Conservation (phyloP, 768 basidiomycete genomes). For the Auricularia auricula-judae region DNA sequence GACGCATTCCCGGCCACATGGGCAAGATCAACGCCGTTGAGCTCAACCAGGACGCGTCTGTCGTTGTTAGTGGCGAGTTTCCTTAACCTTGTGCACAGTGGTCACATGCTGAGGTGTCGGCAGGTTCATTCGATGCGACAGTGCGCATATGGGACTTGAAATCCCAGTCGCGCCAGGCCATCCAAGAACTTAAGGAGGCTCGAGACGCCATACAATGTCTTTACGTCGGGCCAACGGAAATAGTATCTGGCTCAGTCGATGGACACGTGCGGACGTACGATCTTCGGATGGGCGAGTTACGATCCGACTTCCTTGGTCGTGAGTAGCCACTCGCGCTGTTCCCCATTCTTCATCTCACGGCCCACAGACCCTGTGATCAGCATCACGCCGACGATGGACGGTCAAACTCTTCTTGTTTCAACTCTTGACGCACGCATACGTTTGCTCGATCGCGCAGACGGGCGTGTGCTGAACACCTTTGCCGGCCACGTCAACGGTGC, state of each 20-base stretch:
- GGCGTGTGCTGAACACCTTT: conserved; percentile 80
- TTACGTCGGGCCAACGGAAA: conserved; percentile 49
- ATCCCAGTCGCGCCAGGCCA: conserved; percentile 67
- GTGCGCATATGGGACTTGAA: conserved; percentile 90
- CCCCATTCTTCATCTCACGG: neutral
- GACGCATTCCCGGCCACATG: conserved; percentile 81
- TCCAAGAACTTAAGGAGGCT: conserved; percentile 86
- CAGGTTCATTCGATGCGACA: conserved; percentile 88
- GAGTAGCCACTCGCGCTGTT: conserved; percentile 21
- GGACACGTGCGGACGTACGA: conserved; percentile 91
- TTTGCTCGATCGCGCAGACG: conserved; percentile 73
- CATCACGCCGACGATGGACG: conserved; percentile 68
- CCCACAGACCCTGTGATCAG: conserved; percentile 74
- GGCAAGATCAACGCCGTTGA: conserved; percentile 85
- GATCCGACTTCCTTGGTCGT: conserved; percentile 87
- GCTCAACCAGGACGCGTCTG: conserved; percentile 78
- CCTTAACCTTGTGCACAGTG: neutral
- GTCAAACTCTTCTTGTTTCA: conserved; percentile 68
- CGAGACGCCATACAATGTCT: conserved; percentile 79
- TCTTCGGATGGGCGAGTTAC: conserved; percentile 82
- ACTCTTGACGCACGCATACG: conserved; percentile 79
- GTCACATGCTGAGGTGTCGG: neutral
- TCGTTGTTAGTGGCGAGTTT: conserved; percentile 75
- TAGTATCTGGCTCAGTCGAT: conserved; percentile 81
- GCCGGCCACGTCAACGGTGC: conserved; percentile 60